Base-by-base conservation (phyloP, 108 stramenopile species). In the Nitzschia sp. region DNA sequence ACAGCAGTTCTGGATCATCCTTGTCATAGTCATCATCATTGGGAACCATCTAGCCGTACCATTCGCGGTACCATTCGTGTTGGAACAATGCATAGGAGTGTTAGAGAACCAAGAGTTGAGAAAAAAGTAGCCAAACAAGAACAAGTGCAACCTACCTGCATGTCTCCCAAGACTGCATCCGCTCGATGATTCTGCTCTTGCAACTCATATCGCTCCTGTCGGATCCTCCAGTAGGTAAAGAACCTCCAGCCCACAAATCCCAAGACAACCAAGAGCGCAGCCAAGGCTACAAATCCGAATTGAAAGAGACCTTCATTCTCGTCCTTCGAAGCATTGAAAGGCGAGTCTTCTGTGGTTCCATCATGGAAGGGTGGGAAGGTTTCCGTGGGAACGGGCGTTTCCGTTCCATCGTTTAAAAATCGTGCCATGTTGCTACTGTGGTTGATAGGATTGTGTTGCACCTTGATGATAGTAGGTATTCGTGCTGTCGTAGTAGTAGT, bases 1-100 rank as follows among this genome's bases (percentile, higher is more conserved):
- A 75, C 39, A 75, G 52, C 48, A 75, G 44, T 41, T 75, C 75
- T 70, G 75, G 75, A 41, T 76, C 75, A 53, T 76, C 75, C 25
- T 69, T 69, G 24, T 76, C 69, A 52, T 76, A 76, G 38, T 73
- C 72, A 41, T 63, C 71, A 41, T 52, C 43, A 41, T 46, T 43
- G 21, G 72, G 63, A 15, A 73, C 75, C 74, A 75, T 75, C 67
- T 65, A 15, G n/a, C n/a, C n/a, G n/a, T n/a, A n/a, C n/a, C n/a
- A n/a, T n/a, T n/a, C n/a, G n/a, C n/a, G n/a, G n/a, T n/a, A n/a
- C n/a, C n/a, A n/a, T n/a, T n/a, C n/a, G n/a, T n/a, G n/a, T n/a
- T n/a, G n/a, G n/a, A n/a, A n/a, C n/a, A 29, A 46, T 21, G 20
- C n/a, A 19, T 5, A 34, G 2, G 1, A 60, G 3, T 14, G 10